Evolutionary conservation across 2,329 filamentous ascomycete genomes (phyloP).

Genomic region (Botrytis tulipae): DNA sequence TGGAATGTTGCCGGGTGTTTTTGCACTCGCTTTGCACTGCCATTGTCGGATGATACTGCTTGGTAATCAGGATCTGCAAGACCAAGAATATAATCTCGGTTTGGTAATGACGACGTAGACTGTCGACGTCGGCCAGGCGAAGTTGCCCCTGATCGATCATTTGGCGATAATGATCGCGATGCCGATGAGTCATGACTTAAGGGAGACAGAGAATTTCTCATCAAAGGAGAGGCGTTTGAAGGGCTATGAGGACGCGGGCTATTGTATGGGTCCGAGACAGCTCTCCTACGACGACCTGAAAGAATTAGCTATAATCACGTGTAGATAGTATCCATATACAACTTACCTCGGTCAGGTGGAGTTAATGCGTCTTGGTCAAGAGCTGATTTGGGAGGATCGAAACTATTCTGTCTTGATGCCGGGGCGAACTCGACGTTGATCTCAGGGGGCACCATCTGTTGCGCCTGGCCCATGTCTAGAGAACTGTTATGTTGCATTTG

Average conservation of each 20-base stretch:
- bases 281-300: constrained; percentile 39
- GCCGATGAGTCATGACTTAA: constrained; percentile 41
- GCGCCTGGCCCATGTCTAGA: constrained; percentile 63
- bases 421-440: constrained; percentile 95
- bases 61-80: constrained; percentile 86
- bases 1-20: constrained; percentile 98
- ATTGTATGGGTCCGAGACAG: constrained; percentile 39
- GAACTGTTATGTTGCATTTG: constrained; percentile 46
- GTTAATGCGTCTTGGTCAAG: constrained; percentile 74
- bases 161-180: constrained; percentile 58
- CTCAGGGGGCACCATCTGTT: constrained; percentile 83
- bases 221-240: constrained; percentile 52
- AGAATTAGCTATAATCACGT: constrained; percentile 26
- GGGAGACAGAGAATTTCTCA: constrained; percentile 49
- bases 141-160: constrained; percentile 52
- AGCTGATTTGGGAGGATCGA: constrained; percentile 64
- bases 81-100: constrained; percentile 79
- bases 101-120: constrained; percentile 57
- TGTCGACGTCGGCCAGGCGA: constrained; percentile 52
- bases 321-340: background rate
- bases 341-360: constrained; percentile 69
- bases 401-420: constrained; percentile 62
- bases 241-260: constrained; percentile 52
- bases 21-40: constrained; percentile 75
- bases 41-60: constrained; percentile 57